Evolutionary conservation across 441 rosid genomes (phyloP).

Genomic region (Lepidium campestre): DNA sequence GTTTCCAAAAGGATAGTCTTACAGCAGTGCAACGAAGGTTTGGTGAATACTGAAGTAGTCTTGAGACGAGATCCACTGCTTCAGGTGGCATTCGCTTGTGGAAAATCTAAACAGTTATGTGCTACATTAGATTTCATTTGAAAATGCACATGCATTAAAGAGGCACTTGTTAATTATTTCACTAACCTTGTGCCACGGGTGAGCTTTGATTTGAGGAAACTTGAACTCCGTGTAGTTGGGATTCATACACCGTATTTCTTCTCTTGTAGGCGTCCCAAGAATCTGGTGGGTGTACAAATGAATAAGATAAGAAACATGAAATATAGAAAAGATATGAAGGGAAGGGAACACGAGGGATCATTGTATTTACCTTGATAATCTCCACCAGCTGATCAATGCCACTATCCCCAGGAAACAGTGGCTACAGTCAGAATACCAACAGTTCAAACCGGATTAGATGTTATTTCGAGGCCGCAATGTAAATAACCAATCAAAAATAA

Average conservation of each 20-base stretch:
- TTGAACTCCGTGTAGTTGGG: conserved; percentile 94
- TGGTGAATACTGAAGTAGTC: conserved; percentile 35
- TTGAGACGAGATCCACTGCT: conserved; percentile 37
- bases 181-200: conserved; percentile 92
- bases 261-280: conserved; percentile 80
- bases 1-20: neutral
- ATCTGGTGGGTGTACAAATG: conserved; percentile 36
- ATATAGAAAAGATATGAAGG: neutral
- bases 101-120: conserved; percentile 25
- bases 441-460: neutral
- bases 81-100: conserved; percentile 38
- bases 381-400: conserved; percentile 91
- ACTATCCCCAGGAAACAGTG: conserved; percentile 90
- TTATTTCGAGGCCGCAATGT: neutral
- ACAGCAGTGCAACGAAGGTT: conserved; percentile 39
- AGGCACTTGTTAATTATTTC: neutral
- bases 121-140: conserved; percentile 9
- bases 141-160: neutral
- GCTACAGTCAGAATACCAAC: conserved; percentile 41
- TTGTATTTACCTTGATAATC: conserved; percentile 60
- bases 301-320: neutral
- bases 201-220: conserved; percentile 89
- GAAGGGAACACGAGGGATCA: neutral
- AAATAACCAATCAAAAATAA: neutral
- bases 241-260: conserved; percentile 94